Conservation (phyloP, 108 stramenopile genomes). For the Hondaea fermentalgiana region DNA sequence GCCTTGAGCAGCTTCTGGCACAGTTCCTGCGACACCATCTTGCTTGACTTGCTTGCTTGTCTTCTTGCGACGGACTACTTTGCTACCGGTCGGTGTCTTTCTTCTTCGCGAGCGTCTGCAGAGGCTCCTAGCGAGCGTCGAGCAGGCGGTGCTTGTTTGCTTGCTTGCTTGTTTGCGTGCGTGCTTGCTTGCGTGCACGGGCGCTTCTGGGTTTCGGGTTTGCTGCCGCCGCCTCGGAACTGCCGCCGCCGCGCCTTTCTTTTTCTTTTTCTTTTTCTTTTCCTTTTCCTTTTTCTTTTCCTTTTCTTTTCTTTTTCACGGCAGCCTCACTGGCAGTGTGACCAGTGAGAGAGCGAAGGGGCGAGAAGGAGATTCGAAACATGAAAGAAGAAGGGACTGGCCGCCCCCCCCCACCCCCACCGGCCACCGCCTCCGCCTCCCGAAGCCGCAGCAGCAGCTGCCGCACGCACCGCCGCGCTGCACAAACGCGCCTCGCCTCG, state of each 20-base stretch:
- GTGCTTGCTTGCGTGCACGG: neutral
- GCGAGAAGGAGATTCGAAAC: neutral
- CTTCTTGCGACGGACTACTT: neutral
- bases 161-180: neutral
- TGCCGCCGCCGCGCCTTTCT: neutral
- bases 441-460: neutral
- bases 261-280: neutral
- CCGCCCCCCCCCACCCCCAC: neutral
- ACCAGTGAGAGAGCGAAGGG: neutral
- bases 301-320: neutral
- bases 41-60: slow-evolving; percentile 54
- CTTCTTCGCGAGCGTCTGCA: neutral
- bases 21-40: slow-evolving; percentile 4
- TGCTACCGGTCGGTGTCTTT: neutral
- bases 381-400: neutral
- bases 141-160: neutral
- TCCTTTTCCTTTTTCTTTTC: neutral
- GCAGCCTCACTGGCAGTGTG: neutral
- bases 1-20: neutral
- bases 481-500: no score
- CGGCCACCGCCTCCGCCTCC: neutral
- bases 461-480: no score
- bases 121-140: no score
- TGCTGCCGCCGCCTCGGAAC: neutral
- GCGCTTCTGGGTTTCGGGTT: neutral